Evolutionary conservation across 2,329 filamentous ascomycete species (phyloP).

Genomic region (Thielaviopsis ethacetica): DNA sequence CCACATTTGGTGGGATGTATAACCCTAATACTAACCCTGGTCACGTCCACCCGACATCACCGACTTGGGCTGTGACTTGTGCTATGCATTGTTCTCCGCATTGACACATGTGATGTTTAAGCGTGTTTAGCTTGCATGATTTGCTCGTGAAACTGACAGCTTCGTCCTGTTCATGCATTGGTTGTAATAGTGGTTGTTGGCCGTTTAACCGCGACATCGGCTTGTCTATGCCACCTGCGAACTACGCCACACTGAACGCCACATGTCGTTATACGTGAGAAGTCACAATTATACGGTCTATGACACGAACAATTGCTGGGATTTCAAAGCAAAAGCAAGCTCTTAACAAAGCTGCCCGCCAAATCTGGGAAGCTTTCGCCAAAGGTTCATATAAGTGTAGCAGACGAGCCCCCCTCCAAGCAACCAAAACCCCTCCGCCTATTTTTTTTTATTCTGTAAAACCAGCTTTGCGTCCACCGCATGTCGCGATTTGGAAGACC

Average conservation of each 20-base stretch:
- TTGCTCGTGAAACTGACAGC: too few species aligned
- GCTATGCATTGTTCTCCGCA: not conserved
- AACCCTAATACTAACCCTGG: slow-evolving; percentile 1
- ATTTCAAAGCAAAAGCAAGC: slow-evolving; percentile 22
- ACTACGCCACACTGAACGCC: not conserved
- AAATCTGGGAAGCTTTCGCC: not conserved
- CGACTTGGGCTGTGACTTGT: not conserved
- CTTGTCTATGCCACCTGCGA: not conserved
- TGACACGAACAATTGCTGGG: slow-evolving; percentile 3
- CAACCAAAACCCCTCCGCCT: not conserved
- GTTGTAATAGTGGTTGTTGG: too few species aligned
- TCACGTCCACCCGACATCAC: not conserved
- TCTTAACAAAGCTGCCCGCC: slow-evolving; percentile 5
- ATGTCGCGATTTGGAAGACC: not conserved
- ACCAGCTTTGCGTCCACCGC: not conserved
- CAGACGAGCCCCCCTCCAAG: not conserved
- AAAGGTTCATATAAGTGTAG: not conserved
- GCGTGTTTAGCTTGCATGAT: not conserved
- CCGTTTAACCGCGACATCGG: too few species aligned
- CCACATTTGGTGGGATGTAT: slow-evolving; percentile 4
- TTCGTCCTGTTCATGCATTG: not conserved
- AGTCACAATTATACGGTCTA: not conserved
- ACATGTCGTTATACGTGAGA: not conserved
- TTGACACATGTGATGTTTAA: not conserved
- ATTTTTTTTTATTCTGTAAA: not conserved